Evolutionary conservation across 164 flowering plant species (phyloP).

Genomic region (Vitis vinifera): ASM3070453v1 NC_081823.1:3468001-3468500

Average conservation of each 20-base stretch:
- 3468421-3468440: neutral
- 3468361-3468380: slow-evolving; percentile 6
- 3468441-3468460: too few relatives aligned
- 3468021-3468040: slow-evolving; percentile 3
- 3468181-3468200: neutral
- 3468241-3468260: neutral
- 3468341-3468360: neutral
- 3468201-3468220: neutral
- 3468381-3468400: slow-evolving; percentile 7
- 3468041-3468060: slow-evolving; percentile 27
- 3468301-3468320: neutral
- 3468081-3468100: slow-evolving; percentile 14
- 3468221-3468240: neutral
- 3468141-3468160: neutral
- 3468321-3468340: neutral
- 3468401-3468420: too few relatives aligned
- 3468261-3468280: neutral
- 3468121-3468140: neutral
- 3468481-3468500: too few relatives aligned
- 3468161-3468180: slow-evolving; percentile 16
- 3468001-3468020: neutral
- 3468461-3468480: too few relatives aligned
- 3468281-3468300: neutral
- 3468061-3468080: slow-evolving; percentile 31
- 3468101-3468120: slow-evolving; percentile 10